phyloP scores from a whole-genome alignment of 2,329 filamentous ascomycete genomes.

The Colletotrichum salicis region DNA sequence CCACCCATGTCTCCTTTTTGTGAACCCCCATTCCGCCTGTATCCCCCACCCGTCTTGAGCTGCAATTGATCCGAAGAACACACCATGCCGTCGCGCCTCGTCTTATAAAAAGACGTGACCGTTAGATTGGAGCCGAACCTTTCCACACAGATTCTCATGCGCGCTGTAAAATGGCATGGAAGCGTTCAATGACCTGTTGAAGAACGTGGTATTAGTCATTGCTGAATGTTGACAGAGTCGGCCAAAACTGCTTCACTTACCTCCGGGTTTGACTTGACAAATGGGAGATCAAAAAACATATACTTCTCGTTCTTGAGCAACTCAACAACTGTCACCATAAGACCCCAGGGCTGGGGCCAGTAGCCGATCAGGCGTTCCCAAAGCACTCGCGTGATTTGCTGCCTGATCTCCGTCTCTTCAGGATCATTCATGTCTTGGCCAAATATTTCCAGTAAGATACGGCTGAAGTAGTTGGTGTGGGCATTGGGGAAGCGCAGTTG shows the following conservation, averaged over 20 bases:
- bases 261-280: conserved; percentile 90
- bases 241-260: conserved; percentile 57
- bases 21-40: not conserved
- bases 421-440: conserved; percentile 77
- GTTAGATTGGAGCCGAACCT: not conserved
- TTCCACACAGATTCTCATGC: conserved; percentile 1
- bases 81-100: not conserved
- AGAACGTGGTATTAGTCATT: not conserved
- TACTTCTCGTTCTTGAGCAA: conserved; percentile 91
- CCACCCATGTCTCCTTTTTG: conserved; percentile 5
- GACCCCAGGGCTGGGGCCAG: conserved; percentile 94
- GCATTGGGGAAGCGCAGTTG: conserved; percentile 91
- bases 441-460: conserved; percentile 86
- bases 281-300: conserved; percentile 91
- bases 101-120: not conserved
- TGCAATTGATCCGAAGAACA: not conserved
- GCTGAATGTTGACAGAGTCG: not conserved
- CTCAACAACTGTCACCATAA: conserved; percentile 88
- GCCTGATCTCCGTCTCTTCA: conserved; percentile 83
- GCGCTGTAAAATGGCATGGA: conserved; percentile 31
- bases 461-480: conserved; percentile 93
- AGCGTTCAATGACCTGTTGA: conserved; percentile 34
- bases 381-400: conserved; percentile 89
- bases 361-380: conserved; percentile 88
- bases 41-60: not conserved